Conservation (phyloP, 495 filamentous ascomycete genomes). For the Annulohypoxylon moriforme region DNA sequence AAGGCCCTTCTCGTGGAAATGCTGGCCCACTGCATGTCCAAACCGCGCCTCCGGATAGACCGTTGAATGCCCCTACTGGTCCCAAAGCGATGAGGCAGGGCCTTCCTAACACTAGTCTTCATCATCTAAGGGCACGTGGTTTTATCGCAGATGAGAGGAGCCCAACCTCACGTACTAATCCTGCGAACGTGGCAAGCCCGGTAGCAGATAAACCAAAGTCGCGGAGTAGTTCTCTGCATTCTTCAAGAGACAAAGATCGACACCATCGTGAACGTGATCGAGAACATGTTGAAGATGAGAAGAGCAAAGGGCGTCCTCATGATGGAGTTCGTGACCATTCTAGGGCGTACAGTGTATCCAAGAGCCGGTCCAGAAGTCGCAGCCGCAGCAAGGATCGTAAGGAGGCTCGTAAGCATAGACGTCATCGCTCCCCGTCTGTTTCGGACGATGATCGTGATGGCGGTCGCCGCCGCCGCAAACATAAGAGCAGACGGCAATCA, state of each 20-base stretch:
- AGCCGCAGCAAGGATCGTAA: conserved; percentile 63
- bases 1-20: conserved; percentile 38
- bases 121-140: conserved; percentile 62
- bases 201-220: conserved; percentile 48
- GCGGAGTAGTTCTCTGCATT: conserved; percentile 56
- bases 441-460: conserved; percentile 63
- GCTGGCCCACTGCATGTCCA: conserved; percentile 37
- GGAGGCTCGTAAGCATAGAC: conserved; percentile 64
- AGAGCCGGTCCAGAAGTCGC: conserved; percentile 47
- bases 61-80: conserved; percentile 81
- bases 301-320: conserved; percentile 35
- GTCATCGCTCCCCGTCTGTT: conserved; percentile 66
- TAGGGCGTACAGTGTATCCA: conserved; percentile 44
- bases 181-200: conserved; percentile 49
- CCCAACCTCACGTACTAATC: conserved; percentile 50
- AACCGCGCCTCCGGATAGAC: conserved; percentile 57
- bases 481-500: conserved; percentile 60
- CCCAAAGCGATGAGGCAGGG: conserved; percentile 94
- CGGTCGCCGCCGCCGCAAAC: conserved; percentile 60
- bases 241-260: conserved; percentile 47
- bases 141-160: conserved; percentile 55
- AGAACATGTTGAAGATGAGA: conserved; percentile 49
- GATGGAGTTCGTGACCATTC: conserved; percentile 47
- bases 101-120: conserved; percentile 77
- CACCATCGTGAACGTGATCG: conserved; percentile 47